phyloP scores from a whole-genome alignment of 106 monocot species.

The Posidonia australis region DNA sequence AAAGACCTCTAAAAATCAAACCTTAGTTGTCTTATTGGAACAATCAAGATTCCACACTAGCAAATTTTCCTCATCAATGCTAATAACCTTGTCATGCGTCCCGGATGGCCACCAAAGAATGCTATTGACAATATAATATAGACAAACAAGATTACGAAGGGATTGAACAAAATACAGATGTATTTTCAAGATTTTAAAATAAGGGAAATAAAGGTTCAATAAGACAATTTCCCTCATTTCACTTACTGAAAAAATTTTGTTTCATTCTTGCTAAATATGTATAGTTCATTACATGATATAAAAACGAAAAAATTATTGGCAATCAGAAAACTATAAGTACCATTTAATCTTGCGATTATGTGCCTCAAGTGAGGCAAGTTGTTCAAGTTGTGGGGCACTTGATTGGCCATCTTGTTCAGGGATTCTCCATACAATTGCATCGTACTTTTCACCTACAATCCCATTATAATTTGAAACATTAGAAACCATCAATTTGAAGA shows the following conservation, averaged over 20 bases:
- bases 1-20: slow-evolving; percentile 6
- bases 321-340: slow-evolving; percentile 21
- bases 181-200: no score
- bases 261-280: no score
- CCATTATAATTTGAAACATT: not conserved
- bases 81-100: slow-evolving; percentile 84
- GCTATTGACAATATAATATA: slow-evolving; percentile 25
- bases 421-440: slow-evolving; percentile 79
- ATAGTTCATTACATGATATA: no score
- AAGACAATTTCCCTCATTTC: no score
- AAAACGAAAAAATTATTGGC: not conserved
- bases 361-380: slow-evolving; percentile 66
- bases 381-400: slow-evolving; percentile 66
- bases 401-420: slow-evolving; percentile 74
- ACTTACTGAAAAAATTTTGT: no score
- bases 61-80: slow-evolving; percentile 94
- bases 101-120: slow-evolving; percentile 95
- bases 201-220: no score
- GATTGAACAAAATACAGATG: no score
- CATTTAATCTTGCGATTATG: slow-evolving; percentile 72
- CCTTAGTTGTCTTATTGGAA: slow-evolving; percentile 72
- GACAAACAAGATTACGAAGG: not conserved
- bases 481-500: not conserved
- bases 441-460: slow-evolving; percentile 72
- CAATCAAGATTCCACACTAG: slow-evolving; percentile 86